A percentile compares a stretch with the other conserved stretches of the same genome.
These are phyloP conservation scores for Anastatica hierochuntica DNA, from an alignment of 345 rosid genomes.

Conservation along the genomic window DNA sequence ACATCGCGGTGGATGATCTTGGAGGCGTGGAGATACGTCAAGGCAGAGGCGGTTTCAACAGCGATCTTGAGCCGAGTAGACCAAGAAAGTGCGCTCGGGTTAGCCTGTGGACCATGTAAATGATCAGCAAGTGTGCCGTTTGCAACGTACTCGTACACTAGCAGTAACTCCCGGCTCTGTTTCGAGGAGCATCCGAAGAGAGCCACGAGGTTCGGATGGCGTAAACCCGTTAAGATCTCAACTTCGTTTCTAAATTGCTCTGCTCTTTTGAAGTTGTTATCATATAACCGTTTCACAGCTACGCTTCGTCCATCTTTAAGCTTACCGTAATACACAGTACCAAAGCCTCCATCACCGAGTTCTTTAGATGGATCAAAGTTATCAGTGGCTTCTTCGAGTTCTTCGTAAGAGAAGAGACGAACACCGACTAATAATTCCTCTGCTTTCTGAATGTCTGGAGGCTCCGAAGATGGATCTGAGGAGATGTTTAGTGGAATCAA, in stretches of 20 bases:
- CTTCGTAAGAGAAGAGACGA: slow-evolving; percentile 46
- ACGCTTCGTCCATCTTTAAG: slow-evolving; percentile 71
- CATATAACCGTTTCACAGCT: slow-evolving; percentile 81
- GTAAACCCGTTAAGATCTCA: slow-evolving; percentile 52
- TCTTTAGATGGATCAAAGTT: slow-evolving; percentile 55
- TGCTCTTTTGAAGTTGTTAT: slow-evolving; percentile 62
- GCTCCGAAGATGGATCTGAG: slow-evolving; percentile 31
- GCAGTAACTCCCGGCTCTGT: slow-evolving; percentile 58
- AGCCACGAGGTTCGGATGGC: slow-evolving; percentile 60
- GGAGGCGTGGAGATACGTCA: slow-evolving; percentile 70
- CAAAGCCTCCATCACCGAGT: slow-evolving; percentile 94
- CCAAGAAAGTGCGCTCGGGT: slow-evolving; percentile 62
- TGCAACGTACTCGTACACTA: slow-evolving; percentile 69
- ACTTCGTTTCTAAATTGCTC: slow-evolving; percentile 86
- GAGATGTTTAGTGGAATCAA: slow-evolving; percentile 29
- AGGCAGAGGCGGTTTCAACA: slow-evolving; percentile 69
- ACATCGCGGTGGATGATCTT: slow-evolving; percentile 81
- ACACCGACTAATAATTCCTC: slow-evolving; percentile 31
- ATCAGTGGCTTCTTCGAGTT: slow-evolving; percentile 65
- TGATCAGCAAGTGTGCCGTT: slow-evolving; percentile 95
- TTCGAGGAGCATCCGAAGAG: slow-evolving; percentile 86
- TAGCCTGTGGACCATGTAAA: slow-evolving; percentile 55
- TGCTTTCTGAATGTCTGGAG: slow-evolving; percentile 38
- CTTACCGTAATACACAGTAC: slow-evolving; percentile 78
- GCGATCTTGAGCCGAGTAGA: slow-evolving; percentile 58